These are phyloP conservation scores for Metschnikowia noctiluminum DNA, from an alignment of 805 yeast species.

Conservation along the genomic window DNA sequence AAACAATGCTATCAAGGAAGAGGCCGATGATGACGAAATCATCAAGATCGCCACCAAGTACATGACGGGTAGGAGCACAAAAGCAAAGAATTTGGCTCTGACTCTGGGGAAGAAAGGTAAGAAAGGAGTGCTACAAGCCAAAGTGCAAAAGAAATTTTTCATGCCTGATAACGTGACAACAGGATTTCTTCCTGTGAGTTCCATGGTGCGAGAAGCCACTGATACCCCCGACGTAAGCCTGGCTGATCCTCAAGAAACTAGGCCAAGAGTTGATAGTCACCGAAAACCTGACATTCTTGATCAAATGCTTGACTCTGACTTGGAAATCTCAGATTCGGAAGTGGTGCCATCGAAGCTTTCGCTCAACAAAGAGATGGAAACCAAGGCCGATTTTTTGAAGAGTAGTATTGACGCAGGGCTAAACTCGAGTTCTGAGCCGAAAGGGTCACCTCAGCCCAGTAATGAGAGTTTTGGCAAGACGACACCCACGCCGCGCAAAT, in stretches of 20 bases:
- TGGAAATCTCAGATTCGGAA: background rate
- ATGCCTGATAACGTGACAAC: constrained; percentile 72
- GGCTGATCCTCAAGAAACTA: no score
- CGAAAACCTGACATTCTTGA: constrained; percentile 12
- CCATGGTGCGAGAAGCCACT: constrained; percentile 32
- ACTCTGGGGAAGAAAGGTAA: constrained; percentile 17
- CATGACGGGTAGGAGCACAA: constrained; percentile 40
- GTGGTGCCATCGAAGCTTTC: background rate
- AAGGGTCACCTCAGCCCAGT: background rate
- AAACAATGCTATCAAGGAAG: constrained; percentile 52
- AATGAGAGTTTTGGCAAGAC: background rate
- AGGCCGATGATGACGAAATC: constrained; percentile 63
- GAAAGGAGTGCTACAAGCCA: constrained; percentile 4
- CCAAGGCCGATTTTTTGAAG: background rate
- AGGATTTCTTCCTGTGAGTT: constrained; percentile 56
- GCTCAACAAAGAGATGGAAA: background rate
- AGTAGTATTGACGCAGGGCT: background rate
- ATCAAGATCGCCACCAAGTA: constrained; percentile 64
- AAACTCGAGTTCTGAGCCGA: background rate
- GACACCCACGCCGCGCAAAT: background rate
- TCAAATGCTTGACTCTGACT: constrained; percentile 15
- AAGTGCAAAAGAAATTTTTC: constrained; percentile 48
- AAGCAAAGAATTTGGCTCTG: constrained; percentile 1
- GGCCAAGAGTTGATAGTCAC: background rate
- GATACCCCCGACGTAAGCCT: background rate